phyloP scores from a whole-genome alignment of 1,284 basidiomycete species.

The Lentinula novae-zelandiae region DNA sequence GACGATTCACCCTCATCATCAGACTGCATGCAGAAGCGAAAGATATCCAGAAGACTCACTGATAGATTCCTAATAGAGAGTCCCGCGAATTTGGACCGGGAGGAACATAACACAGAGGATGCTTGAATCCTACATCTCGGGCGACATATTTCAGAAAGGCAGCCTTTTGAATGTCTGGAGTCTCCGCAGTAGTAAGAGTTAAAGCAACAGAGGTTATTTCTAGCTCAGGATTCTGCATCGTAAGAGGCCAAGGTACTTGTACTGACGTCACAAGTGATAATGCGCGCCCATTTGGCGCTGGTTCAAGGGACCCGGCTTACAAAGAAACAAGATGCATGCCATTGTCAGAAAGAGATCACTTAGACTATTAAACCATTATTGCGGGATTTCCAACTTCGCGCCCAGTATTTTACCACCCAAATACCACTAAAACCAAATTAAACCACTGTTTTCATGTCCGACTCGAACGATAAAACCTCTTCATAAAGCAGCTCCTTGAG shows the following conservation, averaged over 20 bases:
- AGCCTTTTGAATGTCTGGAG: conserved; percentile 46
- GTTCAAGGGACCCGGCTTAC: no score
- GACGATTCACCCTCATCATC: not conserved
- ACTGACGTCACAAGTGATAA: not conserved
- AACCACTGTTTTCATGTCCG: not conserved
- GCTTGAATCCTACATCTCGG: conserved; percentile 47
- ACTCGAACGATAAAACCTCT: not conserved
- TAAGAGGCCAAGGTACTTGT: not conserved
- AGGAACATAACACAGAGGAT: conserved; percentile 47
- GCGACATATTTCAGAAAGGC: conserved; percentile 47
- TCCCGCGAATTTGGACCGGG: conserved; percentile 45
- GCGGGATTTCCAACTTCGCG: not conserved
- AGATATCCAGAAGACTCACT: conserved; percentile 28
- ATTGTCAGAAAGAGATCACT: not conserved
- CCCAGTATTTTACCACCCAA: not conserved
- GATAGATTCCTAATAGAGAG: conserved; percentile 48
- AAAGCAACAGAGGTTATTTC: conserved; percentile 45
- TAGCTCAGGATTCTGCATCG: conserved; percentile 51
- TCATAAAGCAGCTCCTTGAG: conserved; percentile 3
- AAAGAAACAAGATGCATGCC: no score
- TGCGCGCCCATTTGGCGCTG: not conserved
- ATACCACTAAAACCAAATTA: not conserved
- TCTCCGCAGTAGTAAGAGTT: conserved; percentile 38
- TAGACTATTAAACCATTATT: not conserved
- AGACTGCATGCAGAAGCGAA: not conserved